Evolutionary conservation across 2,329 filamentous ascomycete species (phyloP).

Genomic region (Hypoxylon sp.): DNA sequence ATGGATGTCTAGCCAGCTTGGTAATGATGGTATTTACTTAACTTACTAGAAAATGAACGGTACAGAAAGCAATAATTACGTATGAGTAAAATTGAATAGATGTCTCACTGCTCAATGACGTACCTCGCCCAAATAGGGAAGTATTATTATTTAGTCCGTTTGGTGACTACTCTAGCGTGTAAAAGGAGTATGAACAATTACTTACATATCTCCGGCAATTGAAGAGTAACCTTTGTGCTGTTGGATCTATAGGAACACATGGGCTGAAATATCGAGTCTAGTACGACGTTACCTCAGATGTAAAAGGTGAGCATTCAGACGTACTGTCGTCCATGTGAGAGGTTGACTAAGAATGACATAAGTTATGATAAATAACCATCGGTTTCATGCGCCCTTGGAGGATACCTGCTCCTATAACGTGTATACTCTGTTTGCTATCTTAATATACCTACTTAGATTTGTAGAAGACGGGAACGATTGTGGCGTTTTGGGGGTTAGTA

Average conservation of each 20-base stretch:
- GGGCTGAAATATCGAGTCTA: too few species aligned
- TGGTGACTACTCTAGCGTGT: background rate
- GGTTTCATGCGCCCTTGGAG: background rate
- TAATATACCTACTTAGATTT: background rate
- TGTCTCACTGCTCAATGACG: background rate
- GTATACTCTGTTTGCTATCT: background rate
- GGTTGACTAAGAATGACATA: background rate
- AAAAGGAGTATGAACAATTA: too few species aligned
- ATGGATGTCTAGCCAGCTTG: background rate
- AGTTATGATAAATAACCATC: background rate
- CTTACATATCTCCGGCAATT: too few species aligned
- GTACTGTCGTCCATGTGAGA: too few species aligned
- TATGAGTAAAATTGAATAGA: background rate
- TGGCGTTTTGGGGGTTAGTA: background rate
- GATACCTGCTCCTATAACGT: background rate
- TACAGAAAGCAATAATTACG: background rate
- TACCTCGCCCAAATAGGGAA: background rate
- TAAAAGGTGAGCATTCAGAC: too few species aligned
- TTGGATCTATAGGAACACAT: too few species aligned
- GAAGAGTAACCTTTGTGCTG: too few species aligned
- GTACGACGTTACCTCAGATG: too few species aligned
- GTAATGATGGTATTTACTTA: background rate
- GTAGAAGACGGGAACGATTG: background rate
- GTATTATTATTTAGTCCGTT: background rate
- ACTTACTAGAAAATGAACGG: background rate